Evolutionary conservation across 2,329 filamentous ascomycete species (phyloP), one percentile per base, ranked within the genome.

Genomic region (Pezicula carpinea): DNA sequence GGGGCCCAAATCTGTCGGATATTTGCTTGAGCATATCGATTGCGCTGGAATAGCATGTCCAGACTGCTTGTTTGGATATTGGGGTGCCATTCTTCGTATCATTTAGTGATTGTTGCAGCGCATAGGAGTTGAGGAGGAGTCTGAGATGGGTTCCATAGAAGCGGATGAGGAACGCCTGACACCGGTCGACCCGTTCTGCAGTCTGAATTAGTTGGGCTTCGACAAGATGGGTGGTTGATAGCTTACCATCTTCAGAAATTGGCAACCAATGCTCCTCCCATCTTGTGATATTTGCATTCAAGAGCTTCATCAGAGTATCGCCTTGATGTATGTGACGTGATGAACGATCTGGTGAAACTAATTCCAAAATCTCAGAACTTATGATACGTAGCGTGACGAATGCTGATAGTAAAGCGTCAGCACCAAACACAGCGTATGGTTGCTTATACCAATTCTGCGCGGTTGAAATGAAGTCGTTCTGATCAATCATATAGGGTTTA

Each of bases 401-500:
- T 5, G 67, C 64, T n/a, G 60, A 62, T 3, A 70, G 57, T 3
- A 69, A 54, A 6, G 59, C 51, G 49, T 70, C 68, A 4, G 57
- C 64, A 2, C 50, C 49, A n/a, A 62, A 52, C 13, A 59, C 59
- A 3, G 66, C 65, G 33, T 60, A 46, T 0, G 48, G 48, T 19
- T 64, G 57, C 7, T 53, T 54, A 51, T 65, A 62, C 68, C 68
- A 71, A 11, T 52, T 54, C 15, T 64, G 61, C 6, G 61, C 54
- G n/a, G 65, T 62, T 21, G 63, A 60, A 39, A 70, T 66, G 40
- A 70, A 62, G 14, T 62, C 57, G 34, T 59, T 65, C 11, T 64
- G 56, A 29, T 69, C 66, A 19, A 70, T 68, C 68, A 71, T 71
- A 57, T 63, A 69, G 0, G 69, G 68, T 41, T 66, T 69, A 4